Evolutionary conservation across 331 rosid species (phyloP).

Genomic region (Dryas integrifolia): DNA sequence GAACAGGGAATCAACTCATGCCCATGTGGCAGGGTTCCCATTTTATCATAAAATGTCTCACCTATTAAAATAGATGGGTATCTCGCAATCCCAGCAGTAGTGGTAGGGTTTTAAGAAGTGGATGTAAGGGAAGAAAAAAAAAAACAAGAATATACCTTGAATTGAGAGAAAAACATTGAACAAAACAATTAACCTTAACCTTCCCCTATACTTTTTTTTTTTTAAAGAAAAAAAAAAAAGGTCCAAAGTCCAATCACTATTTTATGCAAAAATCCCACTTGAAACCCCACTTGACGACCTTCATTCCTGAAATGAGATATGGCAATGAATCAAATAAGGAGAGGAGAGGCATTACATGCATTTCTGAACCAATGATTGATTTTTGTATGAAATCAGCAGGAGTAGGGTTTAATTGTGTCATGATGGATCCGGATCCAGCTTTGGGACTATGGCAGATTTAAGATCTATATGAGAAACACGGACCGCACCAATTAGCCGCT

Average conservation of each 20-base stretch:
- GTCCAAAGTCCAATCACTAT: constrained; percentile 16
- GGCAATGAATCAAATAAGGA: constrained; percentile 28
- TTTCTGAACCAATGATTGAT: constrained; percentile 45
- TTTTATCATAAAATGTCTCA: too few species aligned
- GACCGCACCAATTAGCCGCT: constrained; percentile 88
- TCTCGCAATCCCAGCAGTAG: too few species aligned
- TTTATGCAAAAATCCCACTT: constrained; percentile 32
- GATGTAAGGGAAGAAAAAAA: background rate
- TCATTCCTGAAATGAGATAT: constrained; percentile 30
- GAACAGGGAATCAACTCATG: too few species aligned
- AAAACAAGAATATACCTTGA: background rate
- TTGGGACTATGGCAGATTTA: constrained; percentile 66
- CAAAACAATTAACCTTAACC: constrained; percentile 11
- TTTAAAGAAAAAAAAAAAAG: too few species aligned
- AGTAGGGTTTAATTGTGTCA: constrained; percentile 35
- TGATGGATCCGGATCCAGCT: constrained; percentile 67
- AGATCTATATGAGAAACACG: constrained; percentile 87
- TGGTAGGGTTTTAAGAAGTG: too few species aligned
- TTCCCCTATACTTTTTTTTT: background rate
- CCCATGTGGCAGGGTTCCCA: too few species aligned
- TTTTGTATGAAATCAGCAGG: constrained; percentile 34
- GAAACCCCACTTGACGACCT: constrained; percentile 29
- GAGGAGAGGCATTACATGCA: constrained; percentile 41
- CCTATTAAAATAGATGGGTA: too few species aligned
- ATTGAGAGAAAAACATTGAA: background rate